phyloP scores from a whole-genome alignment of 441 rosid genomes.

The Pelargonium fulgidum region DNA sequence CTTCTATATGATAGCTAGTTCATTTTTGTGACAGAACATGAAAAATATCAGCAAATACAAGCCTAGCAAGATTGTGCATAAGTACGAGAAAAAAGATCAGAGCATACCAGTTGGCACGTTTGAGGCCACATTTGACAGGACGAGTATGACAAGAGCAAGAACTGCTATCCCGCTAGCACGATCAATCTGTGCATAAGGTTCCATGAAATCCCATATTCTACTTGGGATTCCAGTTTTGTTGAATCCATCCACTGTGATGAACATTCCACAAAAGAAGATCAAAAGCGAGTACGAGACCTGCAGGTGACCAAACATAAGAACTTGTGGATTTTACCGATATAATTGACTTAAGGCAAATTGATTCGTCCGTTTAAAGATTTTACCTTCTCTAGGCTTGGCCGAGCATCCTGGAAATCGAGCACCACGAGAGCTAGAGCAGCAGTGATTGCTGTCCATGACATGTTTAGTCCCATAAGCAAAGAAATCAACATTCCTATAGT shows the following conservation, averaged over 20 bases:
- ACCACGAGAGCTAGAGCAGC: slow-evolving; percentile 72
- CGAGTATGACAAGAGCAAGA: slow-evolving; percentile 54
- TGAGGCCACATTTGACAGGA: slow-evolving; percentile 67
- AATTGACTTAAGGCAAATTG: too few relatives aligned
- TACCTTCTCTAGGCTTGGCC: slow-evolving; percentile 70
- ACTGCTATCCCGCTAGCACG: slow-evolving; percentile 40
- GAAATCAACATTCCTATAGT: slow-evolving; percentile 62
- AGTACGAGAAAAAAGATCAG: too few relatives aligned
- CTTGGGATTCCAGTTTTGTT: slow-evolving; percentile 77
- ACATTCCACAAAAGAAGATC: slow-evolving; percentile 87
- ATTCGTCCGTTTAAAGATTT: neutral
- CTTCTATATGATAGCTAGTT: too few relatives aligned
- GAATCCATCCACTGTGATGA: slow-evolving; percentile 72
- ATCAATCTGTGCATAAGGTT: slow-evolving; percentile 52
- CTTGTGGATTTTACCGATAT: too few relatives aligned
- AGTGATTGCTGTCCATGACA: slow-evolving; percentile 84
- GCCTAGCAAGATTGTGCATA: too few relatives aligned
- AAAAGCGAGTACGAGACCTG: slow-evolving; percentile 78
- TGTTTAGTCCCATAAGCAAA: slow-evolving; percentile 54
- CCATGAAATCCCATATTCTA: slow-evolving; percentile 58
- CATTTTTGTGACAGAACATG: too few relatives aligned
- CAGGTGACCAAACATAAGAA: neutral
- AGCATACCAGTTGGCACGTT: slow-evolving; percentile 74
- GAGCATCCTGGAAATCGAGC: slow-evolving; percentile 78
- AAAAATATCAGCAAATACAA: too few relatives aligned